phyloP scores from a whole-genome alignment of 176 grass and related monocot species.

The Otatea glauca region DNA sequence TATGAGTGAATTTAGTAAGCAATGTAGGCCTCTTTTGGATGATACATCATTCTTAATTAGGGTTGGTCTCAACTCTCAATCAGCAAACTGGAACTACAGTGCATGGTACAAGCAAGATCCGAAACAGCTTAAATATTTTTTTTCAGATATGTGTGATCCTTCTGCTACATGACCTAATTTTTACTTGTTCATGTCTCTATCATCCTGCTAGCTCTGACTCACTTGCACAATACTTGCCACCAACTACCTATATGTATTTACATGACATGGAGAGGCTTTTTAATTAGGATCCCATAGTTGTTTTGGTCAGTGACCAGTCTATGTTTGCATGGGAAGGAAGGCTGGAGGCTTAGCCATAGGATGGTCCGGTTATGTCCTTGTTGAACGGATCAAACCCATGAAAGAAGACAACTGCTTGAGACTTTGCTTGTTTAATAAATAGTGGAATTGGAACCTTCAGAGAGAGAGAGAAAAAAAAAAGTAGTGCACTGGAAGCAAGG shows the following conservation, averaged over 20 bases:
- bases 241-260: neutral
- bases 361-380: constrained; percentile 35
- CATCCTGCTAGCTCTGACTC: neutral
- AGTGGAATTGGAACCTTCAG: neutral
- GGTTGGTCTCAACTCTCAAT: constrained; percentile 18
- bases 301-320: constrained; percentile 51
- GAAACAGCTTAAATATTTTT: constrained; percentile 4
- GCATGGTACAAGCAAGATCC: constrained; percentile 1
- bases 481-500: constrained; percentile 12
- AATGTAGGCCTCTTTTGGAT: neutral
- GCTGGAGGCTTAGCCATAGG: constrained; percentile 5
- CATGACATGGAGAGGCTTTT: constrained; percentile 35
- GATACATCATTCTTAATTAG: constrained; percentile 15
- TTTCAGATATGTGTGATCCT: neutral
- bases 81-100: neutral
- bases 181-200: constrained; percentile 17
- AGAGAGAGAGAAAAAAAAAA: neutral
- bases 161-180: neutral
- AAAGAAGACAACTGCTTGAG: constrained; percentile 6
- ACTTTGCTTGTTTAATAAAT: constrained; percentile 12
- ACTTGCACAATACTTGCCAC: neutral
- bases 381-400: constrained; percentile 17
- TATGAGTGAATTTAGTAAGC: constrained; percentile 8
- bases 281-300: constrained; percentile 42
- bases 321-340: neutral